Conservation (phyloP, 148 eudicot species). For the Arbutus unedo region DNA sequence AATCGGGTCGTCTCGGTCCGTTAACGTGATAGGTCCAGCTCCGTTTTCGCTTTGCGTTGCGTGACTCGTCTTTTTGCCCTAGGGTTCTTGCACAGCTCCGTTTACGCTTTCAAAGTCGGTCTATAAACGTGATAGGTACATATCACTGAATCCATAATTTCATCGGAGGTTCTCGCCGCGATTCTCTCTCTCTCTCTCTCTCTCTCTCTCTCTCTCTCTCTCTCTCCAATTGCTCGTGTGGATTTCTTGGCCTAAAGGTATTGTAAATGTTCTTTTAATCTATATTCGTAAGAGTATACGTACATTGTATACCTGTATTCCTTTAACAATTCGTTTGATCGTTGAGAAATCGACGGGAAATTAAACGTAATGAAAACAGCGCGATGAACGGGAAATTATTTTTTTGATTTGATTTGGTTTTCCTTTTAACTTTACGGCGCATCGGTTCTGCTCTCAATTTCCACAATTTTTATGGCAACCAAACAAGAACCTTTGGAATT, state of each 20-base stretch:
- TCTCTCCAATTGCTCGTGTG: no score
- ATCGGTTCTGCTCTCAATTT: background rate
- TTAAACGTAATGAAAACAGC: background rate
- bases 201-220: background rate
- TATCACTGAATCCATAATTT: background rate
- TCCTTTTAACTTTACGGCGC: background rate
- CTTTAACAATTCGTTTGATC: background rate
- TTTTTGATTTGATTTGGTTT: background rate
- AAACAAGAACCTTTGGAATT: background rate
- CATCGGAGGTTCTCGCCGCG: background rate
- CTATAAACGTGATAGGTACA: background rate
- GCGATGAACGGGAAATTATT: background rate
- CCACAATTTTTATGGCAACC: background rate
- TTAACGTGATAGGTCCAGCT: no score
- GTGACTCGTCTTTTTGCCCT: background rate
- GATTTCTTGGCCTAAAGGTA: conserved; percentile 7
- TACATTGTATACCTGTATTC: background rate
- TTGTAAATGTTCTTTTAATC: background rate
- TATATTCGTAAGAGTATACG: background rate
- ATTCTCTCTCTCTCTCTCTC: background rate
- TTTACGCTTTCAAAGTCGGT: background rate
- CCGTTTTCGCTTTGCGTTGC: background rate
- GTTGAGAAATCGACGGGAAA: conserved; percentile 8
- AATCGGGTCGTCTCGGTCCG: background rate
- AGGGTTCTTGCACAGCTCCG: background rate